Base-by-base conservation (phyloP, 208 protist genomes). In the Wallacemonas sp. region DNA sequence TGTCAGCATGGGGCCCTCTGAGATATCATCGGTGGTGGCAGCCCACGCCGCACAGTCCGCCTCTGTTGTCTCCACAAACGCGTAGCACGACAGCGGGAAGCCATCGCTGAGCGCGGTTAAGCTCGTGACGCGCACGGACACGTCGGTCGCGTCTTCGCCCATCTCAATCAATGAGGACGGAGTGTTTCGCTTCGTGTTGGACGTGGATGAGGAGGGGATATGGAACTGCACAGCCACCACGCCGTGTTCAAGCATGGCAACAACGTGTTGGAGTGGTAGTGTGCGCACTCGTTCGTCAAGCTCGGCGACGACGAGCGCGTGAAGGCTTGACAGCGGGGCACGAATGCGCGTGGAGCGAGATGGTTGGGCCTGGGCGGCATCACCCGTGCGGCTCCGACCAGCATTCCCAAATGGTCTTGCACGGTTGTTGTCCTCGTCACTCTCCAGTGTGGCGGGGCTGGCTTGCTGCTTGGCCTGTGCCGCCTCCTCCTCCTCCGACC, bases 11-110 rank as follows among this genome's bases (percentile, higher is more conserved):
- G 36, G 38, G 1, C 41, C 59, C 27, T 64, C 30, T 47, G 21
- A 12, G 31, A 28, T 51, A 9, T 45, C 19, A 9, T 45, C 24
- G 31, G 19, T 41, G 28, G 12, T 15, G 28, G 33, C n/a, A 28
- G 19, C 22, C 24, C 26, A 51, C 30, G 1, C 22, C n/a, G 3
- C 72, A 61, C 49, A 94, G 31, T 84, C 77, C 38, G 15, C 60
- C 68, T 94, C 88, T 26, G 65, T 80, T 63, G 79, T 89, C 80
- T 95, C 89, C 1, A 95, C 82, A 26, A 83, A 76, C 24, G 81
- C 89, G 72, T 90, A 93, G 62, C 77, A 93, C 11, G 86, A 78
- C 3, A 93, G 55, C 3, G 80, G 59, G 71, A 95, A 95, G 39
- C 89, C 89, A 24, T 28, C 36, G 11, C 47, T 63, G 11, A 84